phyloP scores from a whole-genome alignment of 2,329 filamentous ascomycete genomes.

The Ophiostoma ulmi region DNA sequence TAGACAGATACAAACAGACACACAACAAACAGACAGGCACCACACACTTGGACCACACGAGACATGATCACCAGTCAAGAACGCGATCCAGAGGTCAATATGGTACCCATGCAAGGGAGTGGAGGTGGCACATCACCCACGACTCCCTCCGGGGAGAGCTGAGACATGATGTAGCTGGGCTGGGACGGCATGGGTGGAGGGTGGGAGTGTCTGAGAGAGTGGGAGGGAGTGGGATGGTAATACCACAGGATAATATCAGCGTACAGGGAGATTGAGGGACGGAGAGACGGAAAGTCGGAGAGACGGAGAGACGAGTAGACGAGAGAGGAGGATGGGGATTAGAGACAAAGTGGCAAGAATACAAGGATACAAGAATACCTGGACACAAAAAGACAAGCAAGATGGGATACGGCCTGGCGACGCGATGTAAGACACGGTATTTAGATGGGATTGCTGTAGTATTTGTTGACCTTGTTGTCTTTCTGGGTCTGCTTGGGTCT shows the following conservation, averaged over 20 bases:
- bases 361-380: not conserved
- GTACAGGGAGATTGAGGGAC: not conserved
- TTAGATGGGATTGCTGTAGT: constrained; percentile 7
- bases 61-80: constrained; percentile 14
- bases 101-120: constrained; percentile 10
- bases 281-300: not conserved
- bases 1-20: not conserved
- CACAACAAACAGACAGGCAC: too few species aligned
- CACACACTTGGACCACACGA: not conserved
- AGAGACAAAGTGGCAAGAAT: not conserved
- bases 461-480: constrained; percentile 7
- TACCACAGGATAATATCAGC: not conserved
- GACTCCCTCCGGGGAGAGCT: constrained; percentile 7
- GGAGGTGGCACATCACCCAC: constrained; percentile 9
- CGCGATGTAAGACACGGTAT: constrained; percentile 10
- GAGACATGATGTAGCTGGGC: constrained; percentile 7
- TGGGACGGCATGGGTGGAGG: not conserved
- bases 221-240: constrained; percentile 2
- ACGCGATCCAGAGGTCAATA: constrained; percentile 14
- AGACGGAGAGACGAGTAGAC: too few species aligned
- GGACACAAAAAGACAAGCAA: not conserved
- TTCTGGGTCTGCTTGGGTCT: not conserved
- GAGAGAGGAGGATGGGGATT: not conserved
- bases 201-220: not conserved
- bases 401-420: not conserved